A percentile compares a stretch with the other conserved stretches of the same genome.
Conservation (phyloP, 305 asterid genomes). For the Fraxinus dipetala region DNA sequence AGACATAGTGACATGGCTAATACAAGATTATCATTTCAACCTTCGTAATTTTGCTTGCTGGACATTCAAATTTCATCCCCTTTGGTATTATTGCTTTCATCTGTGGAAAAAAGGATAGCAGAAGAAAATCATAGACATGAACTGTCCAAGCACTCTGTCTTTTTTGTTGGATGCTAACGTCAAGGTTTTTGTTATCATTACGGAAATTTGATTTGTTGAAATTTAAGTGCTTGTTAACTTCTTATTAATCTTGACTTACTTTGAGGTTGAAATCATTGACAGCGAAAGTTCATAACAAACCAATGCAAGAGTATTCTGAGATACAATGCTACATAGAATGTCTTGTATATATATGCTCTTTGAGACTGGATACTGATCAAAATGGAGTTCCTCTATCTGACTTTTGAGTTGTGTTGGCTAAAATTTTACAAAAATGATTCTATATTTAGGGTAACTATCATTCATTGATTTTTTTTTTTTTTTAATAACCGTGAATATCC, state of each 20-base stretch:
- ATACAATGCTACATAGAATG: background rate
- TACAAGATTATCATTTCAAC: background rate
- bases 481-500: background rate
- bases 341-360: background rate
- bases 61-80: background rate
- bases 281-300: background rate
- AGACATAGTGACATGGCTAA: background rate
- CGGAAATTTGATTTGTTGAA: background rate
- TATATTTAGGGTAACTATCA: background rate
- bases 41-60: background rate
- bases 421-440: background rate
- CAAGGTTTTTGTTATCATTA: background rate
- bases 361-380: background rate
- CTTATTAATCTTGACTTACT: background rate
- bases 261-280: slow-evolving; percentile 5
- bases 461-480: background rate
- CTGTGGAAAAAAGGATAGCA: background rate
- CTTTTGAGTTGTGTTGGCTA: background rate
- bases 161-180: background rate
- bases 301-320: background rate
- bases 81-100: background rate
- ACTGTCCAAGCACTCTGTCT: background rate
- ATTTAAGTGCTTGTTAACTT: background rate
- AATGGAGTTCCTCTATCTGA: background rate
- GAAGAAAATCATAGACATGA: background rate